phyloP scores from a whole-genome alignment of 1,284 basidiomycete species.

The Ceratobasidium sp. region DNA sequence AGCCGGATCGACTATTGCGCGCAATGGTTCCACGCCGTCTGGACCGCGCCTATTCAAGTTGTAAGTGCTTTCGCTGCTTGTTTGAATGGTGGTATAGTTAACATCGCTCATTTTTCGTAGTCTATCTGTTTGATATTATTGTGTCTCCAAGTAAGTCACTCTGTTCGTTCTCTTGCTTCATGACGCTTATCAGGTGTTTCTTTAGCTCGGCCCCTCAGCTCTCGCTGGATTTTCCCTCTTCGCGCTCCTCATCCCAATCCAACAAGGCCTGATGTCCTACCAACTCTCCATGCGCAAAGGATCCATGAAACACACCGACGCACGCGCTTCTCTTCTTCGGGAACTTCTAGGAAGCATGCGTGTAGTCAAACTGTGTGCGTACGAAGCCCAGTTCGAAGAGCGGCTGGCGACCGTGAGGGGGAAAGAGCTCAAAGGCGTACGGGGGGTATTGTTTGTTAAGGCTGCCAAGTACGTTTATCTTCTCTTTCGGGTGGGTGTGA shows the following conservation, averaged over 20 bases:
- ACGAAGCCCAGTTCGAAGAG: conserved; percentile 34
- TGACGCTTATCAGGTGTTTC: background rate
- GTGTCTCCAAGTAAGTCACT: conserved; percentile 68
- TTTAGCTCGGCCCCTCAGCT: conserved; percentile 78
- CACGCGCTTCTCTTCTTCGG: conserved; percentile 83
- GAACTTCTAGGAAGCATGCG: conserved; percentile 77
- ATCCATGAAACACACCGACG: conserved; percentile 87
- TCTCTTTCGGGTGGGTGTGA: conserved; percentile 47
- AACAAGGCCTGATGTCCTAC: conserved; percentile 77
- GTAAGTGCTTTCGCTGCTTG: background rate
- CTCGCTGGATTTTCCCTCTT: conserved; percentile 84
- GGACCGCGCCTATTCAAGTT: conserved; percentile 79
- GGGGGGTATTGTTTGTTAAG: conserved; percentile 71
- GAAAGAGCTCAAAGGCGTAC: conserved; percentile 69
- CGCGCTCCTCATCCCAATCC: conserved; percentile 75
- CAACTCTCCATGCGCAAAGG: conserved; percentile 76
- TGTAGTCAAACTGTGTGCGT: conserved; percentile 47
- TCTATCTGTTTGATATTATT: conserved; percentile 72
- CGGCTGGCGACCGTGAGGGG: conserved; percentile 58
- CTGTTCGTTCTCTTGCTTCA: conserved; percentile 23
- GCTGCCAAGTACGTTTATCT: conserved; percentile 68
- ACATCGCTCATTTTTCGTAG: background rate
- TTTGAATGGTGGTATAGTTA: background rate
- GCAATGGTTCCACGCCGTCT: conserved; percentile 73
- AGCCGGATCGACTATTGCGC: conserved; percentile 59